Percentiles rank a stretch among this genome's conserved stretches.
Evolutionary conservation across 2,329 filamentous ascomycete genomes (phyloP).

Genomic region (Cucurbitaria berberidis): DNA sequence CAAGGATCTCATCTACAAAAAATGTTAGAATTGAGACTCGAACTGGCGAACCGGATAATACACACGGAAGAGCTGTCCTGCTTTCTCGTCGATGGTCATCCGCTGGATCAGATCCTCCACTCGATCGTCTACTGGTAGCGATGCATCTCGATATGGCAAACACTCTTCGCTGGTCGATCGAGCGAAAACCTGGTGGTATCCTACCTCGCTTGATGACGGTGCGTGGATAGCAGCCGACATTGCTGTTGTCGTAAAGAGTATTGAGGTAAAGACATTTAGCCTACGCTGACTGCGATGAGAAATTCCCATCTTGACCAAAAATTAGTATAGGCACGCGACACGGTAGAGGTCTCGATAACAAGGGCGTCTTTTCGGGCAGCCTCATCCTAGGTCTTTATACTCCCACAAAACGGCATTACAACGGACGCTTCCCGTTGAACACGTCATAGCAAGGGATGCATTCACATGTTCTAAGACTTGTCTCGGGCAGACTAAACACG

Average conservation of each 20-base stretch:
- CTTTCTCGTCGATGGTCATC: slow-evolving; percentile 59
- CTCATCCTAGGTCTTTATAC: slow-evolving; percentile 1
- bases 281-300: slow-evolving; percentile 14
- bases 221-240: slow-evolving; percentile 16
- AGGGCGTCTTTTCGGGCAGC: background rate
- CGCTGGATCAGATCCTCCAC: slow-evolving; percentile 54
- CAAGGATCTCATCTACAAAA: slow-evolving; percentile 48
- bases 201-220: slow-evolving; percentile 4
- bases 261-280: slow-evolving; percentile 17
- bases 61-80: slow-evolving; percentile 58
- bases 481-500: slow-evolving; percentile 5
- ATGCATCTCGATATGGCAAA: slow-evolving; percentile 47
- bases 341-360: background rate
- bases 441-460: slow-evolving; percentile 9
- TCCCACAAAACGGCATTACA: background rate
- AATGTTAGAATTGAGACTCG: too few species aligned
- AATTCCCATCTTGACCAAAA: slow-evolving; percentile 13
- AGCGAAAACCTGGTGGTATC: slow-evolving; percentile 4
- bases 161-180: slow-evolving; percentile 15
- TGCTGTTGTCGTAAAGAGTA: slow-evolving; percentile 21
- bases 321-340: slow-evolving; percentile 1
- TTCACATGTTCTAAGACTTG: too few species aligned
- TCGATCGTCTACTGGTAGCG: slow-evolving; percentile 53
- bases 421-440: slow-evolving; percentile 1
- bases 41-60: too few species aligned